These are phyloP conservation scores for Saccharomyces kudriavzevii DNA, from an alignment of 805 yeast genomes.

Conservation along the genomic window DNA sequence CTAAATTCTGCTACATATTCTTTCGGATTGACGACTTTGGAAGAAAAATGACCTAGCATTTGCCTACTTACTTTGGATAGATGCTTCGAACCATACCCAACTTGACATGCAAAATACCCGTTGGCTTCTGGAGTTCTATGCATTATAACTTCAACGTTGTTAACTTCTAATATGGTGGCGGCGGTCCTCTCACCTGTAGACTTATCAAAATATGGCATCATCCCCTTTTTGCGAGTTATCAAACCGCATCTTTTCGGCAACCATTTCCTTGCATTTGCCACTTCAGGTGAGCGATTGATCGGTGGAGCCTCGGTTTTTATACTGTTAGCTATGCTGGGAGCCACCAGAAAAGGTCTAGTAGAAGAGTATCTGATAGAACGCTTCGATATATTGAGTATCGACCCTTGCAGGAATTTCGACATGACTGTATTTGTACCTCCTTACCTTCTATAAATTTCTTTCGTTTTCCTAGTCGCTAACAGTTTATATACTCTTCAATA, in stretches of 20 bases:
- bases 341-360: slow-evolving; percentile 26
- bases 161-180: slow-evolving; percentile 81
- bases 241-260: slow-evolving; percentile 76
- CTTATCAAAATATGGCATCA: slow-evolving; percentile 74
- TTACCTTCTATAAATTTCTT: neutral
- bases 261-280: slow-evolving; percentile 62
- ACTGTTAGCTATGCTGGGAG: slow-evolving; percentile 29
- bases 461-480: neutral
- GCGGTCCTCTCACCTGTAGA: slow-evolving; percentile 61
- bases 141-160: slow-evolving; percentile 77
- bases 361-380: slow-evolving; percentile 7
- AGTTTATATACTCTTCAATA: neutral
- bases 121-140: slow-evolving; percentile 62
- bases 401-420: neutral
- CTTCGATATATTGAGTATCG: neutral
- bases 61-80: slow-evolving; percentile 55
- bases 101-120: slow-evolving; percentile 79
- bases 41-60: slow-evolving; percentile 66
- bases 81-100: slow-evolving; percentile 72
- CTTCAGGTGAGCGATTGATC: slow-evolving; percentile 58
- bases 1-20: slow-evolving; percentile 67
- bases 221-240: slow-evolving; percentile 77
- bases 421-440: neutral
- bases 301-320: slow-evolving; percentile 34
- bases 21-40: slow-evolving; percentile 82